Evolutionary conservation across 345 rosid species (phyloP).

Genomic region (Euphorbia tirucalli): DNA sequence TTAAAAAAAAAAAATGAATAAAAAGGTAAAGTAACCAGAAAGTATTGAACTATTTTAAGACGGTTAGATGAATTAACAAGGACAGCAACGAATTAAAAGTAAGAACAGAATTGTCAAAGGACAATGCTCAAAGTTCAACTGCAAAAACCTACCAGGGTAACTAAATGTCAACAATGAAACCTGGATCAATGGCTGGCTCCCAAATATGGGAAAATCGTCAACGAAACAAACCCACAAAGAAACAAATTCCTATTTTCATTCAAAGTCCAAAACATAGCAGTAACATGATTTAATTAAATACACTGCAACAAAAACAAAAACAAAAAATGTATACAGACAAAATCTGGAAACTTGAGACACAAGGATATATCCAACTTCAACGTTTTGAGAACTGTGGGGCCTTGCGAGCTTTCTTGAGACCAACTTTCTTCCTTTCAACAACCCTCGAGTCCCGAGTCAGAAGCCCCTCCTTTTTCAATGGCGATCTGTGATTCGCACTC

Average conservation of each 20-base stretch:
- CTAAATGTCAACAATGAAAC: no score
- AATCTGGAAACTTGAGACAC: background rate
- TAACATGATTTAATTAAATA: background rate
- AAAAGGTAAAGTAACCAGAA: no score
- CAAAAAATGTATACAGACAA: slow-evolving; percentile 1
- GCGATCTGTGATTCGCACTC: slow-evolving; percentile 62
- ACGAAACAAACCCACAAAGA: background rate
- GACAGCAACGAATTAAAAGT: no score
- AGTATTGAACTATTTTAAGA: no score
- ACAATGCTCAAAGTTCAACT: no score
- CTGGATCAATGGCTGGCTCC: no score
- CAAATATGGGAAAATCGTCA: background rate
- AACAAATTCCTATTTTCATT: background rate
- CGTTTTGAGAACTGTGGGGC: slow-evolving; percentile 93
- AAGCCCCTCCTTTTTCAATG: slow-evolving; percentile 77
- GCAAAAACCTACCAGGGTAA: no score
- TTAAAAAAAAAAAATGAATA: no score
- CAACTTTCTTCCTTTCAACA: slow-evolving; percentile 92
- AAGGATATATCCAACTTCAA: slow-evolving; percentile 30
- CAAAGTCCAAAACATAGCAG: background rate
- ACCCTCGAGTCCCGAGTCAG: slow-evolving; percentile 84
- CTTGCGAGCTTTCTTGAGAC: slow-evolving; percentile 96
- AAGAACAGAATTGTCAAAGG: no score
- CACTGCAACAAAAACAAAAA: background rate
- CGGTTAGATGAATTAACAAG: no score